These are phyloP conservation scores for Cubamyces sp. DNA, from an alignment of 768 basidiomycete genomes.

Conservation along the genomic window DNA sequence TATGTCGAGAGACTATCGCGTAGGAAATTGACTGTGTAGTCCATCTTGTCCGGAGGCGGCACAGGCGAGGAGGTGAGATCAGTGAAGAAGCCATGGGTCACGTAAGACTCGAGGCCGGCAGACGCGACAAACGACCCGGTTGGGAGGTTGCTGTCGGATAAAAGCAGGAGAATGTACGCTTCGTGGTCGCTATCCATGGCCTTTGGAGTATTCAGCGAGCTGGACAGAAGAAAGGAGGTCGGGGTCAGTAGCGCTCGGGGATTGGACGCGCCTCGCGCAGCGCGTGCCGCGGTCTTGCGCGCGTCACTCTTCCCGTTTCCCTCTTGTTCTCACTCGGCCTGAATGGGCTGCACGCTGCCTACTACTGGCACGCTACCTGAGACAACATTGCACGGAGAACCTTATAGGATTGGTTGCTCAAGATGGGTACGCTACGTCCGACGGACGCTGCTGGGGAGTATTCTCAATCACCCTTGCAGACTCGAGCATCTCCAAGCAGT, in stretches of 20 bases:
- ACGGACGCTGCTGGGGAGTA: not conserved
- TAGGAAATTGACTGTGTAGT: conserved; percentile 62
- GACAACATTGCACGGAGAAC: not conserved
- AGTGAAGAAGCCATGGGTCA: conserved; percentile 76
- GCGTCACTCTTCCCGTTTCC: conserved; percentile 13
- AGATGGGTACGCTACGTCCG: conserved; percentile 28
- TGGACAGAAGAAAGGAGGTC: conserved; percentile 12
- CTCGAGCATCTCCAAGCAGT: conserved; percentile 73
- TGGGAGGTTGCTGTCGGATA: conserved; percentile 92
- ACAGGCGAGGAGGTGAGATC: conserved; percentile 32
- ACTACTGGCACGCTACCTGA: not conserved
- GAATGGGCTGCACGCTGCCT: conserved; percentile 11
- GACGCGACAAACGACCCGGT: conserved; percentile 98
- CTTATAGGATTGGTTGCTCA: not conserved
- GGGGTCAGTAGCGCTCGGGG: conserved; percentile 16
- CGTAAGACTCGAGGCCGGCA: conserved; percentile 87
- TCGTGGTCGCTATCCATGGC: conserved; percentile 49
- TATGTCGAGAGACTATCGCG: conserved; percentile 78
- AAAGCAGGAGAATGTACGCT: conserved; percentile 73
- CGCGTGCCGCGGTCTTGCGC: conserved; percentile 21
- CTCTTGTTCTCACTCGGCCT: conserved; percentile 6
- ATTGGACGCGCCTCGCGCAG: conserved; percentile 17
- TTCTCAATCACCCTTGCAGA: conserved; percentile 47
- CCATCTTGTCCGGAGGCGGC: conserved; percentile 35
- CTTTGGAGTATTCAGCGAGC: not conserved